Evolutionary conservation across 805 yeast species (phyloP).

Genomic region (Ogataea naganishii): DNA sequence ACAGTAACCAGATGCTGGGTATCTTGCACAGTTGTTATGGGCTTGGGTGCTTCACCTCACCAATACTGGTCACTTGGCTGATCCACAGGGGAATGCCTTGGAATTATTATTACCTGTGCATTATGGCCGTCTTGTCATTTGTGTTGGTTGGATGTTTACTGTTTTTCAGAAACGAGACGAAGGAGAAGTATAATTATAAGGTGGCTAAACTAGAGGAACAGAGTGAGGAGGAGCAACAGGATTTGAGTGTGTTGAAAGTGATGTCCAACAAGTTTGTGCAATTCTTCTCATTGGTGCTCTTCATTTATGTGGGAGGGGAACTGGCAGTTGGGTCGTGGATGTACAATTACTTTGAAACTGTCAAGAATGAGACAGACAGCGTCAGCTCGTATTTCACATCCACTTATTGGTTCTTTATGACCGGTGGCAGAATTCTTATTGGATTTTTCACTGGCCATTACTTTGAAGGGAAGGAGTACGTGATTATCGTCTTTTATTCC

Average conservation of each 20-base stretch:
- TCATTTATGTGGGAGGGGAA: conserved; percentile 44
- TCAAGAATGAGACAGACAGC: conserved; percentile 27
- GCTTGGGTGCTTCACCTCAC: conserved; percentile 43
- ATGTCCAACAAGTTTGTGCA: conserved; percentile 29
- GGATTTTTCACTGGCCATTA: conserved; percentile 42
- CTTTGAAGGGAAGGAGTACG: conserved; percentile 27
- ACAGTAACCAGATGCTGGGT: conserved; percentile 43
- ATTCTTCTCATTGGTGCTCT: conserved; percentile 32
- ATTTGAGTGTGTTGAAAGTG: conserved; percentile 11
- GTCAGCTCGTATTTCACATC: conserved; percentile 39
- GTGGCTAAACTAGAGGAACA: too few species aligned
- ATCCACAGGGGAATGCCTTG: conserved; percentile 30
- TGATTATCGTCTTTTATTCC: conserved; percentile 34
- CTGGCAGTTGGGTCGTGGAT: conserved; percentile 47
- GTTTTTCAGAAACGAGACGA: conserved; percentile 34
- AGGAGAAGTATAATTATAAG: conserved; percentile 32
- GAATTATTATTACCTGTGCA: conserved; percentile 35
- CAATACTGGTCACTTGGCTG: conserved; percentile 33
- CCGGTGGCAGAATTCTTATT: conserved; percentile 35
- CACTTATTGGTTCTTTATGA: conserved; percentile 42
- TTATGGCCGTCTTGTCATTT: conserved; percentile 20
- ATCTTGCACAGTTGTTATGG: conserved; percentile 46
- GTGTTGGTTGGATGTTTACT: conserved; percentile 17
- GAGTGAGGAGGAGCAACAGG: conserved; percentile 11
- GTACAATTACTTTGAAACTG: conserved; percentile 35